Percentiles rank a stretch among this genome's conserved stretches.
Evolutionary conservation across 352 stramenopile species (phyloP).

Genomic region (Globisporangium okanoganense): DNA sequence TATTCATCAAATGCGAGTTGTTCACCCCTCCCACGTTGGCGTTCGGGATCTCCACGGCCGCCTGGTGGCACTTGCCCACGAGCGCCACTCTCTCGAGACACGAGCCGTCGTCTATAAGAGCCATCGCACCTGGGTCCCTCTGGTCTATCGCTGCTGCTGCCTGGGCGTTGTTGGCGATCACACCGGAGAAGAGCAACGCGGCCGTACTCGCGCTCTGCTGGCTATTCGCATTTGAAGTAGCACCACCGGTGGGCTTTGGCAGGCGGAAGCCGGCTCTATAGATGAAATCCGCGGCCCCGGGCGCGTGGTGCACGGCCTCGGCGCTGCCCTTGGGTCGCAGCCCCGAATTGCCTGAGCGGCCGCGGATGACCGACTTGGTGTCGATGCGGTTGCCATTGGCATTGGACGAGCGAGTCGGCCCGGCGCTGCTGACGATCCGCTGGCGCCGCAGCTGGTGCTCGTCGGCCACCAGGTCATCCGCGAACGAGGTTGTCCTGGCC

Average conservation of each 20-base stretch:
- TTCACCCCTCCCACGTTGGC: background rate
- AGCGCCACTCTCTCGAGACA: conserved; percentile 41
- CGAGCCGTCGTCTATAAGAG: conserved; percentile 27
- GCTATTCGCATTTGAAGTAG: too few species aligned
- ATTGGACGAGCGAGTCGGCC: conserved; percentile 6
- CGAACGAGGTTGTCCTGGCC: too few species aligned
- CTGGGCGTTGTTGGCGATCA: conserved; percentile 3
- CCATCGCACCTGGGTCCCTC: background rate
- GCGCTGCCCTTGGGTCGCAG: conserved; percentile 28
- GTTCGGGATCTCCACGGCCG: conserved; percentile 20
- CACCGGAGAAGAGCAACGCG: conserved; percentile 14
- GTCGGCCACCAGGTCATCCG: conserved; percentile 19
- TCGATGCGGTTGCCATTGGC: conserved; percentile 58
- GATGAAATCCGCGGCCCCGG: conserved; percentile 44
- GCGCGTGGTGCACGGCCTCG: conserved; percentile 34
- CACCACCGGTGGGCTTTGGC: conserved; percentile 31
- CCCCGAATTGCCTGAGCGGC: conserved; percentile 30
- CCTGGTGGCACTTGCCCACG: conserved; percentile 25
- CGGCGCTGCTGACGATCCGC: conserved; percentile 13
- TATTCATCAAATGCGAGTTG: background rate
- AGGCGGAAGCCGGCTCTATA: conserved; percentile 63
- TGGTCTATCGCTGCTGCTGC: background rate
- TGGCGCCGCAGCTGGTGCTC: conserved; percentile 34
- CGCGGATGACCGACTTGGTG: conserved; percentile 39
- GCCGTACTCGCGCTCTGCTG: conserved; percentile 16